Conservation (phyloP, 2,329 filamentous ascomycete genomes). For the Xylaria polymorpha region DNA sequence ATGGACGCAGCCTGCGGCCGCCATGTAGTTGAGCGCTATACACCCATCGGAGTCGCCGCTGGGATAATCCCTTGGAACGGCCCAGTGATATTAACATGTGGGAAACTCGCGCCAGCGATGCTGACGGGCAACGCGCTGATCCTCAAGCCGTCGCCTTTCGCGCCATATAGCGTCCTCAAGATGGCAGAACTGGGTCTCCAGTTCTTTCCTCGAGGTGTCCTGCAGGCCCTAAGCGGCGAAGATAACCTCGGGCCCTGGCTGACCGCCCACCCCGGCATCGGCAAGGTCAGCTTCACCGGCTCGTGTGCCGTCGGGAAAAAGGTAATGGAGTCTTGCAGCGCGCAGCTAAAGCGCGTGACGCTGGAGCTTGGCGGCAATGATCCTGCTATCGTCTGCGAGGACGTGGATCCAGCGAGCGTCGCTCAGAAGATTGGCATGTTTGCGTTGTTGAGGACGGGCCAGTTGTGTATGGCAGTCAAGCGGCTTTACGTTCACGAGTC, state of each 20-base stretch:
- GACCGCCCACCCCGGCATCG: constrained; percentile 68
- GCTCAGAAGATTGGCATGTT: constrained; percentile 53
- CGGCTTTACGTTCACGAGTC: constrained; percentile 67
- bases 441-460: constrained; percentile 59
- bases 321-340: constrained; percentile 66
- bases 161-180: constrained; percentile 61
- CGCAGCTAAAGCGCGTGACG: constrained; percentile 69
- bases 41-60: constrained; percentile 57
- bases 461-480: constrained; percentile 64
- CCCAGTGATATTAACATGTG: constrained; percentile 62
- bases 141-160: constrained; percentile 68
- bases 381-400: constrained; percentile 67
- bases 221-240: constrained; percentile 70
- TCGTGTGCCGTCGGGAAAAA: constrained; percentile 70
- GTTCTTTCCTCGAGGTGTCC: constrained; percentile 71
- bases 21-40: constrained; percentile 51
- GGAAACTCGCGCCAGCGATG: constrained; percentile 68
- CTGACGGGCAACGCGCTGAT: constrained; percentile 68
- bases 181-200: constrained; percentile 67
- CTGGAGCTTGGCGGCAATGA: constrained; percentile 73
- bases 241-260: constrained; percentile 70
- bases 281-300: constrained; percentile 74
- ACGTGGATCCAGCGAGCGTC: constrained; percentile 59
- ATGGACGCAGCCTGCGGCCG: constrained; percentile 48
- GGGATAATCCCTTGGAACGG: constrained; percentile 69